Percentiles rank a stretch among this genome's conserved stretches.
Evolutionary conservation across 441 rosid genomes (phyloP).

Genomic region (Syzygium malaccense): DNA sequence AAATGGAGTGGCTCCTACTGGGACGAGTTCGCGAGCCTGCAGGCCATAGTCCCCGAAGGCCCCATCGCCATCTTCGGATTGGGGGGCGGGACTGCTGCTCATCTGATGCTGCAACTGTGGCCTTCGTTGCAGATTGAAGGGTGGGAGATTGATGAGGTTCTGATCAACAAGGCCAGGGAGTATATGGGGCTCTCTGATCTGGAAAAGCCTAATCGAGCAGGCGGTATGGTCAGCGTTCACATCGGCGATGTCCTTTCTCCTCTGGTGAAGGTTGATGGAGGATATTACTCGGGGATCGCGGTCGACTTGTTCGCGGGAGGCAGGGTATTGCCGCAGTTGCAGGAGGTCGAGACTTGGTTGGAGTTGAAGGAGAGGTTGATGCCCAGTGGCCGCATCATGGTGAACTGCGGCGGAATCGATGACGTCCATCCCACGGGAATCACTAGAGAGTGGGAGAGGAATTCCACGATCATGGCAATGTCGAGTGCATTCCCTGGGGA

Average conservation of each 20-base stretch:
- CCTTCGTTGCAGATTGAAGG: slow-evolving; percentile 74
- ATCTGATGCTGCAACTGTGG: slow-evolving; percentile 69
- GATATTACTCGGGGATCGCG: slow-evolving; percentile 60
- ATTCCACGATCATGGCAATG: slow-evolving; percentile 57
- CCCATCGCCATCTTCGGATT: slow-evolving; percentile 78
- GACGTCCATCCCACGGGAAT: slow-evolving; percentile 13
- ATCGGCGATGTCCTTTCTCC: slow-evolving; percentile 59
- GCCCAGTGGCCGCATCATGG: slow-evolving; percentile 68
- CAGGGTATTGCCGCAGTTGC: slow-evolving; percentile 50
- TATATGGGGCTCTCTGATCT: slow-evolving; percentile 59
- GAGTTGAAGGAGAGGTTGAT: slow-evolving; percentile 50
- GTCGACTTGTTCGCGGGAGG: slow-evolving; percentile 71
- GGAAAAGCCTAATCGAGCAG: slow-evolving; percentile 44
- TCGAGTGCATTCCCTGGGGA: slow-evolving; percentile 63
- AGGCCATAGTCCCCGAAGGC: slow-evolving; percentile 60
- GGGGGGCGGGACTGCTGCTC: slow-evolving; percentile 95
- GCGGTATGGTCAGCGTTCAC: slow-evolving; percentile 48
- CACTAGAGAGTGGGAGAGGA: slow-evolving; percentile 28
- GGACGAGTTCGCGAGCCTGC: slow-evolving; percentile 82
- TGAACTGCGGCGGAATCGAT: slow-evolving; percentile 66
- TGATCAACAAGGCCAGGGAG: slow-evolving; percentile 61
- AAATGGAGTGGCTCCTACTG: slow-evolving; percentile 79
- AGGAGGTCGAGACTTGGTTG: slow-evolving; percentile 62
- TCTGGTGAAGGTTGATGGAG: slow-evolving; percentile 20
- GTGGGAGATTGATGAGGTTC: slow-evolving; percentile 80